Evolutionary conservation across 140 eudicot genomes (phyloP).

Genomic region (Ambrosia hybrid): DNA sequence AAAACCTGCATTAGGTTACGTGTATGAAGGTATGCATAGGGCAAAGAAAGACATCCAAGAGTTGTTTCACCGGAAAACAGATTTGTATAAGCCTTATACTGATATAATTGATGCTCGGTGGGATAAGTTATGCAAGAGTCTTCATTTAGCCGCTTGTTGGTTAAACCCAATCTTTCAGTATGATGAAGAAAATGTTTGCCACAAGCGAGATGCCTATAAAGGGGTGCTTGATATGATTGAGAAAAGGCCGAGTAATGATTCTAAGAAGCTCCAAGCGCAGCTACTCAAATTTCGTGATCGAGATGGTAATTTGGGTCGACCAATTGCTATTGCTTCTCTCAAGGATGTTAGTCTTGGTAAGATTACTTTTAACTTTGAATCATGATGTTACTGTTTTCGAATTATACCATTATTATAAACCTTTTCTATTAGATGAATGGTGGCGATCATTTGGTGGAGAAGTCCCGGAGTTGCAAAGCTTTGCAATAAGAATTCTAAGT

Average conservation of each 20-base stretch:
- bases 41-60: not conserved
- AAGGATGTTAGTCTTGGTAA: not conserved
- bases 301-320: not conserved
- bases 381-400: too few relatives aligned
- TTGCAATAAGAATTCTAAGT: not conserved
- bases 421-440: not conserved
- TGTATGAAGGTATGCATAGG: constrained; percentile 1
- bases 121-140: constrained; percentile 6
- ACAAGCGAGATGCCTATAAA: not conserved
- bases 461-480: not conserved
- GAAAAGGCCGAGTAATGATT: too few relatives aligned
- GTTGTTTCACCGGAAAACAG: not conserved
- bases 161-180: constrained; percentile 2
- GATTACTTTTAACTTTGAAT: not conserved
- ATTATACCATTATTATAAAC: too few relatives aligned
- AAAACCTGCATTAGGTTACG: not conserved
- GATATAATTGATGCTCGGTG: constrained; percentile 2
- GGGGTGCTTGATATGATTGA: constrained; percentile 6
- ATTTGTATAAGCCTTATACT: not conserved
- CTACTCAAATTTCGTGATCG: not conserved
- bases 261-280: not conserved
- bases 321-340: not conserved
- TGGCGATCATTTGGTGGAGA: not conserved
- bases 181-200: not conserved
- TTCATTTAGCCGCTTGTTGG: not conserved